phyloP scores from a whole-genome alignment of 768 basidiomycete species.

The Tulasnella sp. region DNA sequence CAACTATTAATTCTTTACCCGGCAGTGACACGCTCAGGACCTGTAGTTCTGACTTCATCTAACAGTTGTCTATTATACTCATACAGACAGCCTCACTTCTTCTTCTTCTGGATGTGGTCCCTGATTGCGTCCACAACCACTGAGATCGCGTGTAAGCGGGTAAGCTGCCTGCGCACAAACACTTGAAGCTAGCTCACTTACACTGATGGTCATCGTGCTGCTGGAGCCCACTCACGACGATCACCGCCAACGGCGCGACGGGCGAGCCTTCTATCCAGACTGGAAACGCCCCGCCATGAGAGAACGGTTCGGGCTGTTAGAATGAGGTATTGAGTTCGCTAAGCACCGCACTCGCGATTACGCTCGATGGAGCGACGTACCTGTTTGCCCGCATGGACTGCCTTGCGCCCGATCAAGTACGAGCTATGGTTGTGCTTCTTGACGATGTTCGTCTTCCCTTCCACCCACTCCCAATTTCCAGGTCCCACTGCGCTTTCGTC shows the following conservation, averaged over 20 bases:
- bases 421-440: slow-evolving; percentile 17
- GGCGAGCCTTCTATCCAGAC: slow-evolving; percentile 18
- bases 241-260: slow-evolving; percentile 11
- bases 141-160: too few species aligned
- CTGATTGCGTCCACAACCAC: slow-evolving; percentile 16
- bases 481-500: slow-evolving; percentile 16
- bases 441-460: slow-evolving; percentile 20
- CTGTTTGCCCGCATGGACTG: slow-evolving; percentile 1
- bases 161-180: too few species aligned
- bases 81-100: too few species aligned
- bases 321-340: neutral
- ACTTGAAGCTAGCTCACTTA: too few species aligned
- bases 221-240: slow-evolving; percentile 15
- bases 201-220: slow-evolving; percentile 19
- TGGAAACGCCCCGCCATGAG: slow-evolving; percentile 17
- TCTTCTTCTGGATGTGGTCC: too few species aligned
- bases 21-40: too few species aligned
- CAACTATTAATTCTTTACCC: too few species aligned
- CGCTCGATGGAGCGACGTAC: neutral
- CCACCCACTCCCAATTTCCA: slow-evolving; percentile 18
- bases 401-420: slow-evolving; percentile 15
- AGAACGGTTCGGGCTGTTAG: slow-evolving; percentile 1
- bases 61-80: too few species aligned
- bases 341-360: neutral
- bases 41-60: too few species aligned